These are phyloP conservation scores for Pilatotrama ljubarskyi DNA, from an alignment of 768 basidiomycete genomes.

Conservation along the genomic window DNA sequence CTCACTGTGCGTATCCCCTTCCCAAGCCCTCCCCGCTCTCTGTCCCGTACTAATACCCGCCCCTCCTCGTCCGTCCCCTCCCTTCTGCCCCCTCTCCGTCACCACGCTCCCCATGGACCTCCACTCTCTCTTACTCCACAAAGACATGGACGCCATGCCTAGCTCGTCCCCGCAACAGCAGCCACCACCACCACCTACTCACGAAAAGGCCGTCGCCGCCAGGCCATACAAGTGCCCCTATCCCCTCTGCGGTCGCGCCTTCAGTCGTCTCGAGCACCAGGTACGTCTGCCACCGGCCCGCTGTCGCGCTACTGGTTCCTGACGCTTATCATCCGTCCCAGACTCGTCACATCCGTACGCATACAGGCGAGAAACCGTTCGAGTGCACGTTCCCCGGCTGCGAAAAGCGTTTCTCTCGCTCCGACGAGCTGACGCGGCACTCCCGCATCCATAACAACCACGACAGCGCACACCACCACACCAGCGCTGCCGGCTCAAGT, in stretches of 20 bases:
- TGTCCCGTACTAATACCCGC: conserved; percentile 16
- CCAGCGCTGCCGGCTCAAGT: conserved; percentile 7
- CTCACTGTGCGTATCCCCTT: conserved; percentile 7
- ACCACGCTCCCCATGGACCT: conserved; percentile 20
- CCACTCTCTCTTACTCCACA: conserved; percentile 14
- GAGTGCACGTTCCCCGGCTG: conserved; percentile 90
- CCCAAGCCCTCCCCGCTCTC: neutral
- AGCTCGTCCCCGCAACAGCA: conserved; percentile 21
- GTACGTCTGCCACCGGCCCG: conserved; percentile 42
- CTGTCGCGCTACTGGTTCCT: neutral
- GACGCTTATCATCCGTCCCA: conserved; percentile 34
- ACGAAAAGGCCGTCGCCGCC: conserved; percentile 43
- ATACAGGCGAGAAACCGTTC: conserved; percentile 98
- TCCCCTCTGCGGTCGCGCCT: conserved; percentile 88
- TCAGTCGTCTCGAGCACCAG: conserved; percentile 96
- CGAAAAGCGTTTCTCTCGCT: conserved; percentile 96
- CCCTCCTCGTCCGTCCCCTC: conserved; percentile 11
- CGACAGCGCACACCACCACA: conserved; percentile 30
- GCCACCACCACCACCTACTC: conserved; percentile 13
- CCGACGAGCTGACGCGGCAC: conserved; percentile 97
- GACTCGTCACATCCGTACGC: conserved; percentile 97
- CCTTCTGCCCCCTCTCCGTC: conserved; percentile 14
- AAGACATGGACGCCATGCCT: conserved; percentile 24
- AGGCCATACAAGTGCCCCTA: conserved; percentile 98
- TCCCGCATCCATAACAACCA: conserved; percentile 87